Evolutionary conservation across 305 asterid genomes (phyloP), one percentile per base, ranked within the genome.

Genomic region (Fraxinus velutina): DNA sequence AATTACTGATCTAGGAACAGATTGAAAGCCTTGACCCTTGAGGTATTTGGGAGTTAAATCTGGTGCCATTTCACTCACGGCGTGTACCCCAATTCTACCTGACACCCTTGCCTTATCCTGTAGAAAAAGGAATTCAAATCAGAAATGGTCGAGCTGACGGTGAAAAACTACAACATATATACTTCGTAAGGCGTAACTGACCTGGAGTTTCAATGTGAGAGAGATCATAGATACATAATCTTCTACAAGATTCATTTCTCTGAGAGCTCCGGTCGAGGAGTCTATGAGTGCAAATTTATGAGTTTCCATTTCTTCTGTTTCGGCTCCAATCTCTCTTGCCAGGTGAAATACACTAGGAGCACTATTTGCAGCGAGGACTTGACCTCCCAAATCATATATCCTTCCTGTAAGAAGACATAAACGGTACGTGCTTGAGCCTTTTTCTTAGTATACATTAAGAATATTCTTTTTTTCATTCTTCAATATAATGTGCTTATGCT

Each of bases 321-420:
- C 96, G 19, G 80, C 90, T 17, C 94, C 97, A 15, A 89, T 84
- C 85, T 91, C 97, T 76, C 79, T 81, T 24, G 97, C 97, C 81
- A 94, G 86, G 87, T 92, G 89, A 79, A 92, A 94, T 64, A 94
- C 90, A 1, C 89, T 88, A 15, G 98, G 98, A 80, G 98, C 97
- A 82, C 98, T 91, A 80, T 91, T 92, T 74, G 94, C 95, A 2
- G 98, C 96, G 27, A 94, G 97, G 39, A 94, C 98, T 87, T 94
- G 97, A 73, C 97, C 98, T 81, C 98, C 96, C 85, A 94, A 89
- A 87, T 94, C 98, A 87, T 94, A 94, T 3, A 90, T 75, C 73
- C 78, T 86, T 84, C 98, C 98, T 94, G 89, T 74, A 72, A 76
- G 57, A 68, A 80, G 68, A 47, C 76, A 84, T 64, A 24, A 64